Conservation (phyloP, 2,329 filamentous ascomycete genomes). For the Colletotrichum tanaceti region DNA sequence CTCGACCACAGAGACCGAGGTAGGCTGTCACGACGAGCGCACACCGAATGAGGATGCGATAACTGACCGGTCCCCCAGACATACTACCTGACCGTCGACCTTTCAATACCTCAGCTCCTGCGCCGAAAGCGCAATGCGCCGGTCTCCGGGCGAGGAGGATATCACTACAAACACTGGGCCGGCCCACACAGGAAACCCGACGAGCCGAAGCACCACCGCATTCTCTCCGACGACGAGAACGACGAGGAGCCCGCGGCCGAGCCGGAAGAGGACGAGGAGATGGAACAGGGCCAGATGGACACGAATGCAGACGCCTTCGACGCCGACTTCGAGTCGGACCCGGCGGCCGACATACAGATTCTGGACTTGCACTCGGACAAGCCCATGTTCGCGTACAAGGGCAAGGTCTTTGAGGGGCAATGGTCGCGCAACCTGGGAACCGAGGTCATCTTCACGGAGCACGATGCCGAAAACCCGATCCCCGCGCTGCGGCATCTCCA, state of each 20-base stretch:
- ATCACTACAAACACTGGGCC: conserved; percentile 57
- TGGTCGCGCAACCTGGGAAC: conserved; percentile 90
- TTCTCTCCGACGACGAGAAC: conserved; percentile 44
- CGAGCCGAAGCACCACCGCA: conserved; percentile 41
- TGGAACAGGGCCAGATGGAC: conserved; percentile 36
- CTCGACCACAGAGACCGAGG: conserved; percentile 72
- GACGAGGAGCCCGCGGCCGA: conserved; percentile 41
- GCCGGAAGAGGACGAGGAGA: conserved; percentile 46
- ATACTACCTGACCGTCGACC: conserved; percentile 72
- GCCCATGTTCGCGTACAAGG: conserved; percentile 83
- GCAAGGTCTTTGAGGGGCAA: conserved; percentile 79
- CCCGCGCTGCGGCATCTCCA: conserved; percentile 63
- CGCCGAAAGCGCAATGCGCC: conserved; percentile 45
- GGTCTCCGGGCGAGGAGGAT: conserved; percentile 55
- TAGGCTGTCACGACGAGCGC: conserved; percentile 42
- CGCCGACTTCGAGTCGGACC: conserved; percentile 39
- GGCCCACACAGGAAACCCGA: conserved; percentile 46
- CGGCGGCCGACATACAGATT: conserved; percentile 73
- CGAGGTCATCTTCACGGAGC: conserved; percentile 77
- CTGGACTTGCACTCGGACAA: conserved; percentile 82
- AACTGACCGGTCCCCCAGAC: conserved; percentile 56
- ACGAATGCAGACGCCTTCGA: conserved; percentile 42
- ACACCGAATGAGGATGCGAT: background rate
- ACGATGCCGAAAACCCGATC: conserved; percentile 54
- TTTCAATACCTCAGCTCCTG: conserved; percentile 70